Evolutionary conservation across 2,329 filamentous ascomycete species (phyloP).

Genomic region (Torrubiellomyces zombiae): DNA sequence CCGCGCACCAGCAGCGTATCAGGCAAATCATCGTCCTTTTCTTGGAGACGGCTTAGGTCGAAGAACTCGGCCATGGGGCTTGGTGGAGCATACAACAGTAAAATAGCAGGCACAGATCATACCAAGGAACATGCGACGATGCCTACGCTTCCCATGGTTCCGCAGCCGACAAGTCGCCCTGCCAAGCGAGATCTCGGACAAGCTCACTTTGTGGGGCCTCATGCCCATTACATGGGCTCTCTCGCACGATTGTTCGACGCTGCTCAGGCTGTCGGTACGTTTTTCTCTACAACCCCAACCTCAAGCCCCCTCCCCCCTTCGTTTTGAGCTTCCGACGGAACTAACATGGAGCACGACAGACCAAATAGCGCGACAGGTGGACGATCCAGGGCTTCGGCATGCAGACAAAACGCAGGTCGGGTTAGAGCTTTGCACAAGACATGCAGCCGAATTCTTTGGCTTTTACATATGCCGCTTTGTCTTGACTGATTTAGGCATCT

Average conservation of each 20-base stretch:
- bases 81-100: conserved; percentile 27
- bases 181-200: conserved; percentile 54
- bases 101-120: conserved; percentile 8
- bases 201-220: conserved; percentile 63
- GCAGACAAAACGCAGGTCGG: conserved; percentile 91
- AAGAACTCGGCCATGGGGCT: conserved; percentile 66
- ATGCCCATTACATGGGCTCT: conserved; percentile 80
- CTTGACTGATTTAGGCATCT: conserved; percentile 62
- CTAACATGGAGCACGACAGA: conserved; percentile 35
- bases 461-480: conserved; percentile 95
- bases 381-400: conserved; percentile 82
- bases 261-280: conserved; percentile 76
- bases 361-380: conserved; percentile 89
- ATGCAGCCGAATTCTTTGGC: conserved; percentile 93
- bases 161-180: conserved; percentile 45
- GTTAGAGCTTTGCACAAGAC: conserved; percentile 78
- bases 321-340: background rate
- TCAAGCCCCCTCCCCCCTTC: background rate
- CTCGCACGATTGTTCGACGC: conserved; percentile 85
- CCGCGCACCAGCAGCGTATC: conserved; percentile 44
- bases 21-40: conserved; percentile 54
- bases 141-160: conserved; percentile 64
- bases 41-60: conserved; percentile 76
- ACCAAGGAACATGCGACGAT: conserved; percentile 31
- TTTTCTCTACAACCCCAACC: background rate